Evolutionary conservation across 2,329 filamentous ascomycete species (phyloP), one percentile per base, ranked within the genome.

Genomic region (Diaporthe caulivora): DNA sequence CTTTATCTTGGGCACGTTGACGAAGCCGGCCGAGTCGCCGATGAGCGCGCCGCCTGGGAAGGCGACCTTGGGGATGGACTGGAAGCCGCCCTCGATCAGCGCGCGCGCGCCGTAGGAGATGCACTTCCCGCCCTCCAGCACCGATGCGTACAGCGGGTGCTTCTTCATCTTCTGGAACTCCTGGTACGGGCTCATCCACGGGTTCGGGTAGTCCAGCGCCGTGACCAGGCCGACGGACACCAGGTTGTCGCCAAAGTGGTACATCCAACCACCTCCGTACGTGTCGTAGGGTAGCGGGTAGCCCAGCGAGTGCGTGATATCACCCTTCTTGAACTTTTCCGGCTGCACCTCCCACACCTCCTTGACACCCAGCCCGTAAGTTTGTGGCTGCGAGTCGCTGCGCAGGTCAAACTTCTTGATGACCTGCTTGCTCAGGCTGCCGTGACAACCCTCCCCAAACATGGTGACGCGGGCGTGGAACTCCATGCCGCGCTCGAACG

Each of bases 161-260:
- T 96, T 93, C 88, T 99, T 99, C 87, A 99, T 92, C 87, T 97
- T 98, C 83, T 99, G 97, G 83, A 99, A 99, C 82, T 99, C 97
- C 73, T 92, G 91, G 81, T 98, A 99, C 0, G 97, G 97, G 4
- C 95, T 97, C 71, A 98, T 85, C 95, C 96, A 99, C 0, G 97
- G 97, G 84, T 99, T 99, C 54, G 94, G 89, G 82, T 99, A 99
- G 86, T 99, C 97, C 70, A 99, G 89, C 31, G 95, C 95, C 49
- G 97, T 94, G 15, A 99, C 97, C 24, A 98, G 87, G 31, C 97
- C 97, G 72, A 99, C 88, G 77, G 92, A 95, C 74, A 99, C 96
- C 79, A 98, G 90, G 83, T 98, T 99, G 79, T 99, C 96, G 49
- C 95, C 97, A 83, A 98, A 99, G 83, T 99, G 97, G 81, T 99